Evolutionary conservation across 139 green algal species (phyloP), one percentile per base, ranked within the genome.

Genomic region (Dunaliella primolecta): DNA sequence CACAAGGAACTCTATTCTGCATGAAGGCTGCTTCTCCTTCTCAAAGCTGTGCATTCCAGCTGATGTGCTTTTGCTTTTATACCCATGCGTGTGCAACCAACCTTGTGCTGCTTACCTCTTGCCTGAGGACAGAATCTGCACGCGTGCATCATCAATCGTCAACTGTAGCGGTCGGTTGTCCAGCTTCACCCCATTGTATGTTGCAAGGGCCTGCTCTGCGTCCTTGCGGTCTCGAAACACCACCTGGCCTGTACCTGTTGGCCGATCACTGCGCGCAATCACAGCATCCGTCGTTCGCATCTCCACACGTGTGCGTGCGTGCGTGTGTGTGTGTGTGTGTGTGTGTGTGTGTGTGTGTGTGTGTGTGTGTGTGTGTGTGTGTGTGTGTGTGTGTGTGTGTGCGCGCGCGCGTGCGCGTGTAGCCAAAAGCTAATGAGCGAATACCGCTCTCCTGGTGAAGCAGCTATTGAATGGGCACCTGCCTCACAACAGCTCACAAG

Each of bases 331-430:
- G n/a, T 32, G 77, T 55, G 29, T 55, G 34, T 55, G 77, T 32
- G 33, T 82, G 33, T 82, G 77, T 82, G 34, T 82, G 77, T 82
- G 34, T 82, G 77, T 82, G 34, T 82, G 77, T 82, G 34, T 82
- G 77, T 82, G 34, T 82, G 77, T 82, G 34, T 82, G 77, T 82
- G n/a, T 80, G 29, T 80, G n/a, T 80, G 75, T 80, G n/a, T 80
- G 75, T 80, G 31, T 80, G 75, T 80, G n/a, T 80, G 75, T 80
- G 31, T 80, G 75, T 80, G n/a, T 80, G 75, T 80, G n/a, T 80
- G 75, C n/a, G n/a, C n/a, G n/a, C n/a, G n/a, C n/a, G n/a, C n/a
- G n/a, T n/a, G n/a, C n/a, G n/a, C n/a, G n/a, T n/a, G n/a, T n/a
- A n/a, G n/a, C n/a, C n/a, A n/a, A n/a, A n/a, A n/a, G n/a, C n/a